Conservation (phyloP, 306 rosid species). For the Vicia villosa region DNA sequence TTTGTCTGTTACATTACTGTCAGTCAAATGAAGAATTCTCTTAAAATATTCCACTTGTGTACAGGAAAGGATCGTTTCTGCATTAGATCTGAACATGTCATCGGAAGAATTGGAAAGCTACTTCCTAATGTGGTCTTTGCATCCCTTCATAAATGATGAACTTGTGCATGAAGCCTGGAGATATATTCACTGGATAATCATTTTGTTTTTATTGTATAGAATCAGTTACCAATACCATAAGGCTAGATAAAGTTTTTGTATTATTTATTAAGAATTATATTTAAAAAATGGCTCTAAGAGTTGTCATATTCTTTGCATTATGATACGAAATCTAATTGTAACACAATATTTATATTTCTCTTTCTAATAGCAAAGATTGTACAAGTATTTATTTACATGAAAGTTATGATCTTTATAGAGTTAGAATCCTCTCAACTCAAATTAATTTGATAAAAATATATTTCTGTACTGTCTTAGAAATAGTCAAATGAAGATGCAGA, state of each 20-base stretch:
- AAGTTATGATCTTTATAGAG: no score
- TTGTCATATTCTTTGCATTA: not conserved
- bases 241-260: not conserved
- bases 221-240: constrained; percentile 20
- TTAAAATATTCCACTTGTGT: constrained; percentile 20
- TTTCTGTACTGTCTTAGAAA: no score
- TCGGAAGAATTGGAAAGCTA: constrained; percentile 71
- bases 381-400: not conserved
- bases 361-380: not conserved
- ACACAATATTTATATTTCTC: not conserved
- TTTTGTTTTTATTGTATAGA: constrained; percentile 20
- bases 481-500: no score
- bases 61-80: constrained; percentile 73
- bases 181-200: constrained; percentile 45
- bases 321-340: not conserved
- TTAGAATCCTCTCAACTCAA: no score
- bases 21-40: constrained; percentile 18
- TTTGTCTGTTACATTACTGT: constrained; percentile 9
- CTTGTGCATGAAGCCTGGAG: constrained; percentile 64
- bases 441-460: no score
- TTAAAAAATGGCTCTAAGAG: not conserved
- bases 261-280: not conserved
- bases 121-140: constrained; percentile 83
- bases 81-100: constrained; percentile 54
- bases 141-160: constrained; percentile 50